Base-by-base conservation (phyloP, 495 filamentous ascomycete species). In the Daldinia concentrica region DNA sequence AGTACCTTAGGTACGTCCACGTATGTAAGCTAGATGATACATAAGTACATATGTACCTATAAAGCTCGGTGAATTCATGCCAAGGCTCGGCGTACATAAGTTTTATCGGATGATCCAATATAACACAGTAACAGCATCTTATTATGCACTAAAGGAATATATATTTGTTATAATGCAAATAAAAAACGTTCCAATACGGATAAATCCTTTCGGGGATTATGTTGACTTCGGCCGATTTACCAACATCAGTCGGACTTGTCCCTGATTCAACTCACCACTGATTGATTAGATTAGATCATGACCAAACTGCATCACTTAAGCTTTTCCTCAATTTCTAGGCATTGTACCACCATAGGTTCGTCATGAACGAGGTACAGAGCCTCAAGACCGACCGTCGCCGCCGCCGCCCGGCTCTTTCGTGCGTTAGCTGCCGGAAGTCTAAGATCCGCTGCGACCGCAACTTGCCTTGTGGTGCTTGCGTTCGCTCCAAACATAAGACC, bases 371-470 rank as follows among this genome's bases (percentile, higher is more conserved):
- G 32, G 12, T 15, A 48, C 50, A 57, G 15, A 62, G 26, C 15
- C 27, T 54, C n/a, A 65, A 69, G 29, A 19, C 17, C 19, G 66
- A 72, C 17, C 70, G 70, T 48, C 76, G 81, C 12, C 81, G 82
- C 34, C 80, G 82, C 45, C 76, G 82, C 6, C 82, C 82, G 4
- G 81, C 83, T 24, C 76, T 82, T 27, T 85, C 85, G 2, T 87
- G 84, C 69, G 76, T 85, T 36, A 85, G 84, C 58, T 88, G 86
- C 72, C 75, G 83, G 12, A 85, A 79, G 11, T 84, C 85, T 55
- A 88, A 87, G 75, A 84, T 88, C 63, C 85, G 83, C 41, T 88
- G 85, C 76, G 84, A 87, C 63, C 82, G 82, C 61, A 81, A 79
- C 48, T 71, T 82, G 37, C 86, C 85, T 7, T 88, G 85, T 69